Percentiles rank a stretch among this genome's conserved stretches.
These are phyloP conservation scores for Mycosphaerelloides madeirae DNA, from an alignment of 2,329 filamentous ascomycete species.

Conservation along the genomic window DNA sequence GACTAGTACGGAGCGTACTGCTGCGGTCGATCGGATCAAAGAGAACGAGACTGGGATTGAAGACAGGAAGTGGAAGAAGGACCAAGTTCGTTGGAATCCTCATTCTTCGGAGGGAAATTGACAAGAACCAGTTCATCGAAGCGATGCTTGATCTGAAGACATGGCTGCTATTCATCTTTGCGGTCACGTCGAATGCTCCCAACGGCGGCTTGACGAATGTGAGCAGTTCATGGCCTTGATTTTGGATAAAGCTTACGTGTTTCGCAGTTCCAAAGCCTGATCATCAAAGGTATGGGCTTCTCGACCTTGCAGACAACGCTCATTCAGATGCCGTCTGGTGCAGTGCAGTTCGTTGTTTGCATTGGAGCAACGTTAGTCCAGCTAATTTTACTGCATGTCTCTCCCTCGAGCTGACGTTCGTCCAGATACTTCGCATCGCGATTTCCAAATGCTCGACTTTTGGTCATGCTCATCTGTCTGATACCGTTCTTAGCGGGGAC, in stretches of 20 bases:
- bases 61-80: slow-evolving; percentile 42
- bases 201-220: slow-evolving; percentile 17
- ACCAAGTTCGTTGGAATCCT: slow-evolving; percentile 48
- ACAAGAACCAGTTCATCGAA: slow-evolving; percentile 49
- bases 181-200: slow-evolving; percentile 9
- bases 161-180: slow-evolving; percentile 35
- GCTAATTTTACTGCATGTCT: neutral
- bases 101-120: slow-evolving; percentile 14
- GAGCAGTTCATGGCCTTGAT: neutral
- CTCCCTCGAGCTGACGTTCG: slow-evolving; percentile 28
- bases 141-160: slow-evolving; percentile 53
- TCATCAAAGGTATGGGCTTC: slow-evolving; percentile 12
- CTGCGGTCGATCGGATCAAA: slow-evolving; percentile 51
- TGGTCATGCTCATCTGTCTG: slow-evolving; percentile 51
- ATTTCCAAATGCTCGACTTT: slow-evolving; percentile 37
- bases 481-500: slow-evolving; percentile 55
- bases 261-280: slow-evolving; percentile 39
- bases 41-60: slow-evolving; percentile 52
- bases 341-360: slow-evolving; percentile 50
- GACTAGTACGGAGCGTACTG: slow-evolving; percentile 37
- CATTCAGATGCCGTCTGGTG: slow-evolving; percentile 50
- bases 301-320: slow-evolving; percentile 49
- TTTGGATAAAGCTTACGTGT: neutral
- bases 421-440: slow-evolving; percentile 28
- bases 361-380: slow-evolving; percentile 30